These are phyloP conservation scores for Fusarium liriodendri DNA, from an alignment of 2,329 filamentous ascomycete genomes.

Conservation along the genomic window DNA sequence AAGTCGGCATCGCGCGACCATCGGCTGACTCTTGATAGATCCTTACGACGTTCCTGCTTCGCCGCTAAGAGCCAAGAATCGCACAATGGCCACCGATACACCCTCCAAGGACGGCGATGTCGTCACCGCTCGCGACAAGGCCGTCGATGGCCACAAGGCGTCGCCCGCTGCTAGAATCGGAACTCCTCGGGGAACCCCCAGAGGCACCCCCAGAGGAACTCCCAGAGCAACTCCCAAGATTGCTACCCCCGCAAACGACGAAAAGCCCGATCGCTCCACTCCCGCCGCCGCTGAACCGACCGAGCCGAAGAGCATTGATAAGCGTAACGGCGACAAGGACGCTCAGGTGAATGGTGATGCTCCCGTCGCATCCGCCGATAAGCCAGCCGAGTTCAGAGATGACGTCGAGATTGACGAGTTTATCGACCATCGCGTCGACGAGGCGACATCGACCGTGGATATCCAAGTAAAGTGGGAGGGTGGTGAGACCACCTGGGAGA, in stretches of 20 bases:
- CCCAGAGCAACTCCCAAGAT: constrained; percentile 12
- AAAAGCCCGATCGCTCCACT: constrained; percentile 3
- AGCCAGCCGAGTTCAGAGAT: constrained; percentile 15
- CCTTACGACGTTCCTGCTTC: constrained; percentile 41
- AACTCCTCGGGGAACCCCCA: constrained; percentile 13
- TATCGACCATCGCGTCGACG: constrained; percentile 35
- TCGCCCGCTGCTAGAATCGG: constrained; percentile 23
- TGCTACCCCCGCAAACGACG: constrained; percentile 17
- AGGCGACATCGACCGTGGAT: constrained; percentile 38
- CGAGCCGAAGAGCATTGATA: background rate
- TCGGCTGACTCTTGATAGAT: constrained; percentile 29
- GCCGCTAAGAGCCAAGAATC: constrained; percentile 21
- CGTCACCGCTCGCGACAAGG: constrained; percentile 27
- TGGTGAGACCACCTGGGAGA: constrained; percentile 41
- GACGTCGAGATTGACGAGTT: constrained; percentile 41
- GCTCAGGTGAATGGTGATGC: constrained; percentile 21
- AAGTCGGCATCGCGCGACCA: background rate
- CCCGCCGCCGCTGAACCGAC: background rate
- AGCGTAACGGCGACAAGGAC: constrained; percentile 15
- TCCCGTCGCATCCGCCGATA: background rate
- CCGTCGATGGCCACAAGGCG: constrained; percentile 11
- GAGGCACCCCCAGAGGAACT: constrained; percentile 5
- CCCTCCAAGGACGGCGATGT: constrained; percentile 29
- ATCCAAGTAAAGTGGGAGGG: constrained; percentile 39
- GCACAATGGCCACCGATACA: constrained; percentile 17